Conservation (phyloP, 345 rosid species). For the Draba incana region DNA sequence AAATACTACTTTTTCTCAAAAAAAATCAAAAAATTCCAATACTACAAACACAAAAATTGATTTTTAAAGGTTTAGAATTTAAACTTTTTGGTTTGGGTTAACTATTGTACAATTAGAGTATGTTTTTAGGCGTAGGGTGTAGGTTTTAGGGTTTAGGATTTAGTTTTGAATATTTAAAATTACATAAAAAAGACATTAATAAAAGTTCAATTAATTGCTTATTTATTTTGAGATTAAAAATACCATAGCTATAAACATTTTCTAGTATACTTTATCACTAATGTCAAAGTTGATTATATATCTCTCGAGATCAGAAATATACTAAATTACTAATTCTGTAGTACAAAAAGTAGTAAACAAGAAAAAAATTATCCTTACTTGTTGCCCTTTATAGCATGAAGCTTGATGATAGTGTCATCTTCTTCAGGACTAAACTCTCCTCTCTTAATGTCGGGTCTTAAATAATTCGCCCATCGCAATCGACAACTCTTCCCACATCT, state of each 20-base stretch:
- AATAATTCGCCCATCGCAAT: conserved; percentile 55
- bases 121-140: too few species aligned
- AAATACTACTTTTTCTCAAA: too few species aligned
- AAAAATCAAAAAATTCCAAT: too few species aligned
- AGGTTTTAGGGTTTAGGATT: too few species aligned
- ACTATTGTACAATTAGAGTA: too few species aligned
- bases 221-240: not conserved
- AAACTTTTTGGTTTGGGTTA: too few species aligned
- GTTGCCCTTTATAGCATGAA: conserved; percentile 54
- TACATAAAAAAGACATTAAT: too few species aligned
- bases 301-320: too few species aligned
- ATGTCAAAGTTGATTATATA: too few species aligned
- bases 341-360: not conserved
- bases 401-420: conserved; percentile 47
- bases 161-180: too few species aligned
- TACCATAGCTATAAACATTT: not conserved
- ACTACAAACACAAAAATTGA: too few species aligned
- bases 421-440: conserved; percentile 52
- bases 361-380: conserved; percentile 38
- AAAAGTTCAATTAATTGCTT: not conserved
- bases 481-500: conserved; percentile 61
- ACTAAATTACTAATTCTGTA: not conserved
- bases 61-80: too few species aligned
- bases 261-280: not conserved
- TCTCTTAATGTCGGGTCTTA: conserved; percentile 59